phyloP scores from a whole-genome alignment of 2,329 filamentous ascomycete genomes.

The Fusarium zealandicum region DNA sequence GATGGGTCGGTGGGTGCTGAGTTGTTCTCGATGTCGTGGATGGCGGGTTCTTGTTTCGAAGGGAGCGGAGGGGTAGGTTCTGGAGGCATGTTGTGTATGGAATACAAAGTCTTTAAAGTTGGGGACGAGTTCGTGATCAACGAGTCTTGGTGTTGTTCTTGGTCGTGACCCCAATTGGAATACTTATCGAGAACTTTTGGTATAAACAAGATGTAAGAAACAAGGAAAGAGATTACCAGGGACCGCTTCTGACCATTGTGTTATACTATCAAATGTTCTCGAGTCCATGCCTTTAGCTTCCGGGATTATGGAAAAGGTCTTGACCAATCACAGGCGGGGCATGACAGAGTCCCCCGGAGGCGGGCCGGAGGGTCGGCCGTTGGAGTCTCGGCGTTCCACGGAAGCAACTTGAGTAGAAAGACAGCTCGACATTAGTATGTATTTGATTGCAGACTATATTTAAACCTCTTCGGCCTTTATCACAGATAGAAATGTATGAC shows the following conservation, averaged over 20 bases:
- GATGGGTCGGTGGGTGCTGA: not conserved
- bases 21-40: slow-evolving; percentile 19
- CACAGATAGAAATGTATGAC: too few species aligned
- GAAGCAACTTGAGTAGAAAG: not conserved
- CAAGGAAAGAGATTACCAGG: too few species aligned
- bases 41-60: slow-evolving; percentile 3
- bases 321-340: slow-evolving; percentile 33
- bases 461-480: too few species aligned
- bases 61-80: not conserved
- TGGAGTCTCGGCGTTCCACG: not conserved
- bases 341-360: slow-evolving; percentile 34
- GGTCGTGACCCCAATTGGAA: too few species aligned
- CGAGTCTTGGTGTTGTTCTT: too few species aligned
- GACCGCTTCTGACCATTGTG: too few species aligned
- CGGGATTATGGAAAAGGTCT: not conserved
- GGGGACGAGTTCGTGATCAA: too few species aligned
- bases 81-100: not conserved
- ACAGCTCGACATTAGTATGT: too few species aligned
- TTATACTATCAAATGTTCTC: slow-evolving; percentile 1
- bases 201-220: too few species aligned
- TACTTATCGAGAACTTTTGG: too few species aligned
- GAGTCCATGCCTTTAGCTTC: not conserved
- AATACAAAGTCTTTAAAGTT: not conserved
- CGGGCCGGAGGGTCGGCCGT: slow-evolving; percentile 3
- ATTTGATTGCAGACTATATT: not conserved